Conservation (phyloP, 495 filamentous ascomycete species). For the Neurospora sp. region DNA sequence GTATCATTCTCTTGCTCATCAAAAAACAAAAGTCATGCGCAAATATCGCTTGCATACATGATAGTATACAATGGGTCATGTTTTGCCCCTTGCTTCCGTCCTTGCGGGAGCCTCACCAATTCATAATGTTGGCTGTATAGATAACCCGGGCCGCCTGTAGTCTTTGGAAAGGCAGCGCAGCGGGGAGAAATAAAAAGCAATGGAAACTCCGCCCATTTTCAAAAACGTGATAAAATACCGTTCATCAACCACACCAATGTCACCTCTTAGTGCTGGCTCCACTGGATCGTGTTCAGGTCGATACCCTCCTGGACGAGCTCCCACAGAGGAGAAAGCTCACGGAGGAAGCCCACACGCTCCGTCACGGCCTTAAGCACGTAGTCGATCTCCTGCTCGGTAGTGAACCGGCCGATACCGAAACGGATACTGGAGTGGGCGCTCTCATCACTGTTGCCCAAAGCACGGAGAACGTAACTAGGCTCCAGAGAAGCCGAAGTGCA, state of each 20-base stretch:
- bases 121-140: not conserved
- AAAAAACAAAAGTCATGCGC: slow-evolving; percentile 1
- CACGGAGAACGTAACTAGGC: slow-evolving; percentile 89
- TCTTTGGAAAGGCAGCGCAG: not conserved
- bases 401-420: slow-evolving; percentile 96
- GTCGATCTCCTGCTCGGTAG: slow-evolving; percentile 89
- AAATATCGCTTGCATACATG: slow-evolving; percentile 6
- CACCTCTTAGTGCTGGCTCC: slow-evolving; percentile 72
- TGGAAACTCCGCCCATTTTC: not conserved
- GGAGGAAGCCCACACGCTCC: slow-evolving; percentile 80
- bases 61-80: slow-evolving; percentile 3
- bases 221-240: not conserved
- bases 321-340: slow-evolving; percentile 95
- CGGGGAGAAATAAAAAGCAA: not conserved
- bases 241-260: not conserved
- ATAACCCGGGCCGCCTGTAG: not conserved
- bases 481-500: slow-evolving; percentile 96
- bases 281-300: slow-evolving; percentile 92
- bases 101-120: not conserved
- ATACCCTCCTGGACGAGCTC: slow-evolving; percentile 96
- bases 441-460: slow-evolving; percentile 90
- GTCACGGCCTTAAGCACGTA: slow-evolving; percentile 92
- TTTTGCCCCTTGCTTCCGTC: not conserved
- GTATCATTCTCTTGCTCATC: slow-evolving; percentile 10
- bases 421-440: slow-evolving; percentile 95